Percentiles rank a stretch among this genome's conserved stretches.
phyloP scores from a whole-genome alignment of 371 early-diverging fungal genomes.

The Apophysomyces trapeziformis region DNA sequence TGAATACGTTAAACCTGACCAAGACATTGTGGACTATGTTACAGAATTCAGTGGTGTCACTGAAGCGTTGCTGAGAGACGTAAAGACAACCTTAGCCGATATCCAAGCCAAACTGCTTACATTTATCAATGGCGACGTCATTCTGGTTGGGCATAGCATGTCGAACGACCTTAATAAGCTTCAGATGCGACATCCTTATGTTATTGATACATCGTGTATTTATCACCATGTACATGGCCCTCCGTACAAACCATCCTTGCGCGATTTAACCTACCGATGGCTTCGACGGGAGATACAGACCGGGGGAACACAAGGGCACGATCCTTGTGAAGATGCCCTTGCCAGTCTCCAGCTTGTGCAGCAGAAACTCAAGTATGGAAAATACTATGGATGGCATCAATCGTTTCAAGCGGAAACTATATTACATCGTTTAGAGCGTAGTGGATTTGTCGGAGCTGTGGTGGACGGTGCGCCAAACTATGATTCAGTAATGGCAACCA shows the following conservation, averaged over 20 bases:
- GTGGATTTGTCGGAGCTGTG: constrained; percentile 18
- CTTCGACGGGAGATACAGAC: constrained; percentile 54
- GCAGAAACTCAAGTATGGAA: constrained; percentile 48
- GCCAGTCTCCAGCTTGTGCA: constrained; percentile 69
- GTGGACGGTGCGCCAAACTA: constrained; percentile 18
- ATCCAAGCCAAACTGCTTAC: constrained; percentile 50
- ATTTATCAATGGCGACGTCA: constrained; percentile 52
- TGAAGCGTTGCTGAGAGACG: constrained; percentile 44
- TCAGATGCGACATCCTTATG: constrained; percentile 58
- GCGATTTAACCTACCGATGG: constrained; percentile 57
- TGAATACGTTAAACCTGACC: constrained; percentile 65
- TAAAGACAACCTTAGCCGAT: constrained; percentile 55
- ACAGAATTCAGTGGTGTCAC: constrained; percentile 74
- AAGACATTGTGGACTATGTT: constrained; percentile 69
- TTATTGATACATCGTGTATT: constrained; percentile 73
- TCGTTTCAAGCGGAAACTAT: constrained; percentile 27
- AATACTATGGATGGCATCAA: constrained; percentile 30
- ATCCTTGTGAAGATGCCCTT: constrained; percentile 72
- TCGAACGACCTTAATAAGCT: constrained; percentile 75
- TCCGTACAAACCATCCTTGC: constrained; percentile 60
- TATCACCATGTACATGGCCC: constrained; percentile 65
- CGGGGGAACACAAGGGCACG: constrained; percentile 58
- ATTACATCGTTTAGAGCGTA: constrained; percentile 21
- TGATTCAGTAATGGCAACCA: constrained; percentile 17
- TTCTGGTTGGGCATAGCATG: constrained; percentile 78